phyloP scores from a whole-genome alignment of 2,329 filamentous ascomycete species.

The Trichoderma sp. region DNA sequence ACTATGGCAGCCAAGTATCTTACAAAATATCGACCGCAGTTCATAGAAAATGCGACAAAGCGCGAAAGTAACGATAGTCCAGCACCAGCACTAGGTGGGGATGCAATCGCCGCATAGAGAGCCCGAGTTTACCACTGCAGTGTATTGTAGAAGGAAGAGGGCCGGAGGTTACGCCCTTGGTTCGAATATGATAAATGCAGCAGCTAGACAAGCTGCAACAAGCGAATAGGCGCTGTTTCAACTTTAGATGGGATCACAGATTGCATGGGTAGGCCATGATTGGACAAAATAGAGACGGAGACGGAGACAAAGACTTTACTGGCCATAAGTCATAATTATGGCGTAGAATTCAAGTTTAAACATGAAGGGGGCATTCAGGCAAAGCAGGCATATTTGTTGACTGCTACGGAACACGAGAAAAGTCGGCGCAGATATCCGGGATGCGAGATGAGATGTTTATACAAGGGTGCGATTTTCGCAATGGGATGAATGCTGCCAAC shows the following conservation, averaged over 20 bases:
- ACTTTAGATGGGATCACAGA: not conserved
- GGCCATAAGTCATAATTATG: not conserved
- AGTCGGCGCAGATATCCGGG: slow-evolving; percentile 19
- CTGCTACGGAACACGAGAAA: slow-evolving; percentile 14
- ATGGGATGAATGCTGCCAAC: not conserved
- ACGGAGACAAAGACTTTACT: not conserved
- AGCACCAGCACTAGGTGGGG: slow-evolving; percentile 32
- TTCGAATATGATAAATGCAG: not conserved
- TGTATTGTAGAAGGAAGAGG: not conserved
- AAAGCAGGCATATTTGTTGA: slow-evolving; percentile 12
- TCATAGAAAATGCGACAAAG: slow-evolving; percentile 44
- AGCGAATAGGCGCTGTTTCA: not conserved
- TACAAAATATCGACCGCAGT: slow-evolving; percentile 62
- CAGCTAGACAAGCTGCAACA: not conserved
- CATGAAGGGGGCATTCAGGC: slow-evolving; percentile 18
- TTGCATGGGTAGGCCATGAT: slow-evolving; percentile 5
- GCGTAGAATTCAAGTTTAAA: slow-evolving; percentile 17
- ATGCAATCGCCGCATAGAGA: slow-evolving; percentile 40
- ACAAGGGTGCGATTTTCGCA: not conserved
- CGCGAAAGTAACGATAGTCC: slow-evolving; percentile 34
- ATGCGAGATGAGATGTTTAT: not conserved
- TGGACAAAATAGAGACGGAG: slow-evolving; percentile 10
- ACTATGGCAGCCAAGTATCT: slow-evolving; percentile 66
- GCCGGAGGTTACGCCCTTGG: not conserved
- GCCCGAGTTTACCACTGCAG: not conserved